Base-by-base conservation (phyloP, 139 green algal species). In the Chlorella sp. region DNA sequence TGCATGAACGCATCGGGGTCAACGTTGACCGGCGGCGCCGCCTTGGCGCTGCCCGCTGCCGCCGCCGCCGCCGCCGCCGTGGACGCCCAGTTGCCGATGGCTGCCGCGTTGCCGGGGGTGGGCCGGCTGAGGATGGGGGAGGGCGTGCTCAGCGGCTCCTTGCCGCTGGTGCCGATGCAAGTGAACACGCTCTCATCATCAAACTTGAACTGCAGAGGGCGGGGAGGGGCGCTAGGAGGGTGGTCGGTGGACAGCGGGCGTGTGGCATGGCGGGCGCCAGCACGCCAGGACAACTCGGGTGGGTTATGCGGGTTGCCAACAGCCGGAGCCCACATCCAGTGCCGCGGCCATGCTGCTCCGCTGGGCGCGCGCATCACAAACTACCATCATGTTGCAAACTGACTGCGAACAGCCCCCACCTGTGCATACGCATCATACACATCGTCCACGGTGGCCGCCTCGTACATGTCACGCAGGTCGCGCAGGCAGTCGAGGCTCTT, bases 391-490 rank as follows among this genome's bases (percentile, higher is more conserved):
- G 24, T 28, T 4, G 40, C 64, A 73, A 9, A 36, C 51, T 26
- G 4, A 1, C 76, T n/a, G n/a, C n/a, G n/a, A n/a, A n/a, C n/a
- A n/a, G 7, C 58, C 36, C 65, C 88, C 54, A 98, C 90, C 51
- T 91, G 81, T 36, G 86, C 83, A 87, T 97, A 97, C 1, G 92
- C 93, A 43, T 96, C 91, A 85, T 97, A 96, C 28, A 99, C 82
- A 89, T 99, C 97, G 26, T 98, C 93, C 9, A 97, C 82, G 6
- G 91, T 97, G 48, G 92, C 90, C 0, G 90, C 74, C 82, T 98
- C 93, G 79, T 98, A 98, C 90, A 98, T 93, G 16, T 85, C 73
- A 28, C 87, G 87, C 85, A 99, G 90, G 92, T 99, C 97, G 28
- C 94, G 85, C 76, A 99, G 89, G 87, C 92, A 96, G 41, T 94